These are phyloP conservation scores for Simmondsia chinensis DNA, from an alignment of 148 eudicot species.

Conservation along the genomic window DNA sequence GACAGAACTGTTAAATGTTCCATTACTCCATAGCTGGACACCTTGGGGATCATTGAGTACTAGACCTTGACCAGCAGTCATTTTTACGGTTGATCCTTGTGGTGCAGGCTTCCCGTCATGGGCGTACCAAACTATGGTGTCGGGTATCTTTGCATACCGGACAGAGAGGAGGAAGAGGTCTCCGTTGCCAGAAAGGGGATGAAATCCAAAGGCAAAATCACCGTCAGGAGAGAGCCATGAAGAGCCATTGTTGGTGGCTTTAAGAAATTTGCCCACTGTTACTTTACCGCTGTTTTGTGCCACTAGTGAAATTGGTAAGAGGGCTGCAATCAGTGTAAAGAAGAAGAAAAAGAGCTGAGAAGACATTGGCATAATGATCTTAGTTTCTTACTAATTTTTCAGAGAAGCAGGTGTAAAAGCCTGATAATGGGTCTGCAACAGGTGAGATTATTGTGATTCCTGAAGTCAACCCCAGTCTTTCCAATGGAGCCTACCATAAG, in stretches of 20 bases:
- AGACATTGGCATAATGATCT: no score
- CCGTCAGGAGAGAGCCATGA: constrained; percentile 40
- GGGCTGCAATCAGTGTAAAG: no score
- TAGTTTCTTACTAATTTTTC: no score
- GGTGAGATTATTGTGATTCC: no score
- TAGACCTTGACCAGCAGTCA: constrained; percentile 18
- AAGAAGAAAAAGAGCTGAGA: no score
- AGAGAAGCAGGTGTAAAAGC: no score
- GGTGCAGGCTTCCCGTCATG: constrained; percentile 6
- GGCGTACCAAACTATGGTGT: constrained; percentile 29
- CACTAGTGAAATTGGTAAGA: no score
- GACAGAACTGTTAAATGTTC: not conserved
- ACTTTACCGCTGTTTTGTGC: constrained; percentile 18
- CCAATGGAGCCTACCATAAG: no score
- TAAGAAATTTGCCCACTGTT: constrained; percentile 10
- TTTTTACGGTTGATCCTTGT: constrained; percentile 15
- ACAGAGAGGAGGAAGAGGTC: constrained; percentile 27
- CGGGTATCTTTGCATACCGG: constrained; percentile 33
- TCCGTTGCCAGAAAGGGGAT: not conserved
- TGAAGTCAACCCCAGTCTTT: no score
- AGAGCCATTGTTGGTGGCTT: constrained; percentile 9
- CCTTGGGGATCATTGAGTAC: constrained; percentile 26
- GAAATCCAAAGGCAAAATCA: constrained; percentile 43
- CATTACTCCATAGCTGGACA: constrained; percentile 7
- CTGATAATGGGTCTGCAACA: no score